A percentile compares a stretch with the other conserved stretches of the same genome.
phyloP scores from a whole-genome alignment of 345 rosid genomes.

The Durio zibethinus region DNA sequence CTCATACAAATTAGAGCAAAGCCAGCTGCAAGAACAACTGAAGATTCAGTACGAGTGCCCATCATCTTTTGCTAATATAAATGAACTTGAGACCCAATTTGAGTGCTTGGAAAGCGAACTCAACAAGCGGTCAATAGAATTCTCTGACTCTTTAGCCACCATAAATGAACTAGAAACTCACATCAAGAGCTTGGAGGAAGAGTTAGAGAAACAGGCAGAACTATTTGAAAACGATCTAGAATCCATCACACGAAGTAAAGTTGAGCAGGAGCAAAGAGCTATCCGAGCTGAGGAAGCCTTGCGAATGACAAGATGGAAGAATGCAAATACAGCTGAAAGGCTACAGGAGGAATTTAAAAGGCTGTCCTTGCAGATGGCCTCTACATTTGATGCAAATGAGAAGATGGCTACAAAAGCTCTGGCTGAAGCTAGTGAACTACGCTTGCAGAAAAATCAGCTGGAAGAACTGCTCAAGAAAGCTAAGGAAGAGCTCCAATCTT shows the following conservation, averaged over 20 bases:
- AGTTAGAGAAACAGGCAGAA: slow-evolving; percentile 55
- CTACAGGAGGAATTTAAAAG: slow-evolving; percentile 78
- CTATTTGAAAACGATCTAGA: slow-evolving; percentile 63
- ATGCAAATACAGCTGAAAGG: slow-evolving; percentile 69
- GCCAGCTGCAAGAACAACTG: slow-evolving; percentile 72
- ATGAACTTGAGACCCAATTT: slow-evolving; percentile 47
- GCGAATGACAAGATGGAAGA: slow-evolving; percentile 62
- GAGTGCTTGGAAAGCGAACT: slow-evolving; percentile 47
- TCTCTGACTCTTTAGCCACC: slow-evolving; percentile 43
- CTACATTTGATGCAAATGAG: slow-evolving; percentile 76
- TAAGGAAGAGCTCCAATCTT: slow-evolving; percentile 45
- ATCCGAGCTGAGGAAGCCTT: slow-evolving; percentile 79
- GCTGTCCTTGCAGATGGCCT: slow-evolving; percentile 72
- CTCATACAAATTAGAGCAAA: slow-evolving; percentile 77
- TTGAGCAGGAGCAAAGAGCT: slow-evolving; percentile 81
- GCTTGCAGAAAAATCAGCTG: slow-evolving; percentile 50
- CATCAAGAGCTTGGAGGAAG: slow-evolving; percentile 61
- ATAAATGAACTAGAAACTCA: slow-evolving; percentile 49
- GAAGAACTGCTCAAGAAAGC: slow-evolving; percentile 63
- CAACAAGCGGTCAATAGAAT: slow-evolving; percentile 39
- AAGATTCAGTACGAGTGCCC: slow-evolving; percentile 72
- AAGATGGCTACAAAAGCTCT: slow-evolving; percentile 74
- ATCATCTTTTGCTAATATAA: slow-evolving; percentile 40
- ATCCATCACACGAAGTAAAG: slow-evolving; percentile 49
- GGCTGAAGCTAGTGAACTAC: slow-evolving; percentile 63